A percentile compares a stretch with the other conserved stretches of the same genome.
phyloP scores from a whole-genome alignment of 129 eudicot genomes.

The Artemisia annua region DNA sequence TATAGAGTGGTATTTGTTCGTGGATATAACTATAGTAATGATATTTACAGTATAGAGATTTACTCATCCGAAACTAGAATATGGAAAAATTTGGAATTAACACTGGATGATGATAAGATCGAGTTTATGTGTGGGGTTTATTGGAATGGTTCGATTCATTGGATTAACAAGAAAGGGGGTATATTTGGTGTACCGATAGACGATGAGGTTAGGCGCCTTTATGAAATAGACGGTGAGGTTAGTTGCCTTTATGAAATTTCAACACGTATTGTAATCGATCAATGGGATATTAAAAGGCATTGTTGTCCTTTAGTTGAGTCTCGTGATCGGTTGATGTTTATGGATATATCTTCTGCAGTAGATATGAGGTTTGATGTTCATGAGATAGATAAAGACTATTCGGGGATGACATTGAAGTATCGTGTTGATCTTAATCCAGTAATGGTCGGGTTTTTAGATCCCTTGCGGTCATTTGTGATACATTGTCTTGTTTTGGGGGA shows the following conservation, averaged over 20 bases:
- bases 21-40: slow-evolving; percentile 10
- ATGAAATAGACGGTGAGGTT: too few species aligned
- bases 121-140: slow-evolving; percentile 46
- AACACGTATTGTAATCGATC: slow-evolving; percentile 17
- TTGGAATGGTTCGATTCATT: slow-evolving; percentile 45
- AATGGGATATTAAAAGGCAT: slow-evolving; percentile 26
- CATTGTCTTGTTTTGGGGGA: slow-evolving; percentile 36
- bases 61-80: slow-evolving; percentile 37
- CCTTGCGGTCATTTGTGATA: neutral
- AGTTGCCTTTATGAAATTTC: slow-evolving; percentile 16
- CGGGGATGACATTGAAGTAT: slow-evolving; percentile 33
- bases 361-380: slow-evolving; percentile 26
- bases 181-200: slow-evolving; percentile 28
- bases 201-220: slow-evolving; percentile 4
- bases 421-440: slow-evolving; percentile 32
- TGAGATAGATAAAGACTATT: slow-evolving; percentile 40
- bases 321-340: slow-evolving; percentile 44
- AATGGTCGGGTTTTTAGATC: neutral
- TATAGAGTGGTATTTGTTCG: slow-evolving; percentile 34
- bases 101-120: slow-evolving; percentile 25
- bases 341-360: slow-evolving; percentile 22
- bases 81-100: slow-evolving; percentile 29
- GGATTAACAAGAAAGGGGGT: slow-evolving; percentile 36
- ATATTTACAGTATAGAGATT: slow-evolving; percentile 27
- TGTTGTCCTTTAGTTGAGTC: slow-evolving; percentile 44